Percentiles rank a stretch among this genome's conserved stretches.
Evolutionary conservation across 2,329 filamentous ascomycete species (phyloP).

Genomic region (Aspergillus oerlinghausenensis): DNA sequence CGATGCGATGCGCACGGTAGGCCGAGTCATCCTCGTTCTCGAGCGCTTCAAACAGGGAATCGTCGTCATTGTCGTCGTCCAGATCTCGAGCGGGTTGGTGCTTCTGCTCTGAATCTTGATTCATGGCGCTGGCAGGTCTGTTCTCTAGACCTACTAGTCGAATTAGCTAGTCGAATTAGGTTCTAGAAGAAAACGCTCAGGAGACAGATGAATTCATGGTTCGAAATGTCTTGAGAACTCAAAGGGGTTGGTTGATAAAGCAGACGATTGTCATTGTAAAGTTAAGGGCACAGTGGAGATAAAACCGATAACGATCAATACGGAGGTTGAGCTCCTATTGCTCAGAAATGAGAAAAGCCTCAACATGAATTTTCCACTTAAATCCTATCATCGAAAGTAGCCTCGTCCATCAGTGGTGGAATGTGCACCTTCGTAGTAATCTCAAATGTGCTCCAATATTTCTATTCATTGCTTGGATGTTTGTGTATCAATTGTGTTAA

Average conservation of each 20-base stretch:
- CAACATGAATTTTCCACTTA: neutral
- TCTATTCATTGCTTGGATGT: neutral
- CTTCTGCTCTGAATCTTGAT: conserved; percentile 27
- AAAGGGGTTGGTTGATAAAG: neutral
- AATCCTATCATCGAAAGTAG: neutral
- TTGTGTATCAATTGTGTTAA: neutral
- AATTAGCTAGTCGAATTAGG: neutral
- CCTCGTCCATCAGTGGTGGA: neutral
- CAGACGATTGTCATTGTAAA: neutral
- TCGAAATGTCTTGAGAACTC: neutral
- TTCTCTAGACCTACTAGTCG: neutral
- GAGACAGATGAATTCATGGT: neutral
- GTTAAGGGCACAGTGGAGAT: neutral
- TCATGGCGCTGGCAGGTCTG: conserved; percentile 9
- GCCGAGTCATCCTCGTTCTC: conserved; percentile 49
- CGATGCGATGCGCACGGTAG: conserved; percentile 54
- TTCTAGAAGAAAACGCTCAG: neutral
- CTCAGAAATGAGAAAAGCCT: neutral
- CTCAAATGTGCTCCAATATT: neutral
- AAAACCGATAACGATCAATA: neutral
- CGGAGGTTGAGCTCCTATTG: neutral
- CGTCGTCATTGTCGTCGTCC: conserved; percentile 51
- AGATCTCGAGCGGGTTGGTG: conserved; percentile 19
- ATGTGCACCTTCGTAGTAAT: neutral
- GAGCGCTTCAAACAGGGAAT: conserved; percentile 56